Percentiles rank a stretch among this genome's conserved stretches.
These are phyloP conservation scores for Selaginella moellendorffii DNA, from an alignment of 75 land plant species.

Conservation along the genomic window DNA sequence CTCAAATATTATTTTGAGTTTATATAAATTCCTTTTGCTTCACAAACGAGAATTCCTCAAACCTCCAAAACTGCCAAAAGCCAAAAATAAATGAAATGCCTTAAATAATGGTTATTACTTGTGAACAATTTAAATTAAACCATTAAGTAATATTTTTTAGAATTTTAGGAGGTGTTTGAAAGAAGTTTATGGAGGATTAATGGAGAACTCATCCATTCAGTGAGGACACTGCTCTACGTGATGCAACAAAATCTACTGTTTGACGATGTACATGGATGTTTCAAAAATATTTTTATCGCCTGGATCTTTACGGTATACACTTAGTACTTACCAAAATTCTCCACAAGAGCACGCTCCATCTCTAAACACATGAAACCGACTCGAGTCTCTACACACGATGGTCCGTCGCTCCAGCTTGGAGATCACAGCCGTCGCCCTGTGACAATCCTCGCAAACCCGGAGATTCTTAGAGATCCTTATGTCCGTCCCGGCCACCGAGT, in stretches of 20 bases:
- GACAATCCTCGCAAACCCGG: slow-evolving; percentile 27
- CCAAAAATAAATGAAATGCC: background rate
- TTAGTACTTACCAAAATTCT: slow-evolving; percentile 20
- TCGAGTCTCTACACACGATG: slow-evolving; percentile 19
- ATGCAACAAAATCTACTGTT: background rate
- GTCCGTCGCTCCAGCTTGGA: slow-evolving; percentile 13
- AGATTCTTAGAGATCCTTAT: slow-evolving; percentile 26
- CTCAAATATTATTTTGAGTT: background rate
- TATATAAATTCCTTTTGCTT: background rate
- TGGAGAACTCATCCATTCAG: background rate
- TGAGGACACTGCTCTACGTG: too few species aligned
- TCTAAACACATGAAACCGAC: slow-evolving; percentile 21
- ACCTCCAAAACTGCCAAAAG: too few species aligned
- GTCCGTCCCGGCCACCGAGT: slow-evolving; percentile 5
- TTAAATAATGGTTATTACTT: background rate
- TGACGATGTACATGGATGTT: background rate
- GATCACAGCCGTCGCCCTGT: slow-evolving; percentile 20
- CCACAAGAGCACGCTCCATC: slow-evolving; percentile 28
- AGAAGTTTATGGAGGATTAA: too few species aligned
- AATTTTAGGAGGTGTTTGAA: too few species aligned
- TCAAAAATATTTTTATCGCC: background rate
- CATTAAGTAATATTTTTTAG: background rate
- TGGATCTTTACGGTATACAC: background rate
- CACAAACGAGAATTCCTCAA: background rate
- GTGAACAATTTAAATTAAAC: background rate